phyloP scores from a whole-genome alignment of 2,329 filamentous ascomycete species.

The Ciborinia camelliae region DNA sequence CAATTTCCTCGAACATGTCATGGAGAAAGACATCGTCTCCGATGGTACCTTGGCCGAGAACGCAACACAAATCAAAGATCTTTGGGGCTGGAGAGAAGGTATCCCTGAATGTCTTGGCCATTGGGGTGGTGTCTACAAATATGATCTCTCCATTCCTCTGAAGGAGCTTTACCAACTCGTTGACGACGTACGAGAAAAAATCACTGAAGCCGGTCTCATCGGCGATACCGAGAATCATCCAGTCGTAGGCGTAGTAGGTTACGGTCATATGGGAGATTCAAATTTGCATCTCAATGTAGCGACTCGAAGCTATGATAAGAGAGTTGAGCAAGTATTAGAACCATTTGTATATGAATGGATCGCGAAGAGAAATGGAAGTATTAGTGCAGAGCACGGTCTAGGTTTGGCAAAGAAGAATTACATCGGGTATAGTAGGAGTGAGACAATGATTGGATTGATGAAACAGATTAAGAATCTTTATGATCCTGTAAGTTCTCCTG shows the following conservation, averaged over 20 bases:
- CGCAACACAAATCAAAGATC: conserved; percentile 77
- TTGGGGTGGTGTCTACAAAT: conserved; percentile 96
- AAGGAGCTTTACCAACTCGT: conserved; percentile 84
- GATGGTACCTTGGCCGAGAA: conserved; percentile 93
- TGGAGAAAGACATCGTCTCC: conserved; percentile 78
- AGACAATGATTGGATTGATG: conserved; percentile 87
- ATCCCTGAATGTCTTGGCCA: conserved; percentile 87
- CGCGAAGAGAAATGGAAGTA: conserved; percentile 78
- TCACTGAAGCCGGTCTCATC: conserved; percentile 71
- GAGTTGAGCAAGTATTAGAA: conserved; percentile 82
- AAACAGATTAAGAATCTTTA: conserved; percentile 91
- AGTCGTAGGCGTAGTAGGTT: conserved; percentile 87
- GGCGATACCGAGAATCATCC: conserved; percentile 72
- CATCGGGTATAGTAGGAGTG: conserved; percentile 86
- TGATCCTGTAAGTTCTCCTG: conserved; percentile 70
- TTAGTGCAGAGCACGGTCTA: conserved; percentile 93
- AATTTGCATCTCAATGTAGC: conserved; percentile 93
- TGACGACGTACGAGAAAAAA: conserved; percentile 72
- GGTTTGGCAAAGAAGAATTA: conserved; percentile 95
- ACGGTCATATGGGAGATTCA: conserved; percentile 96
- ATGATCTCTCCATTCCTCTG: conserved; percentile 93
- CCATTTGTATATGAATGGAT: conserved; percentile 99
- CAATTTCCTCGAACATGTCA: conserved; percentile 84
- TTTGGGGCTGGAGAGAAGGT: conserved; percentile 93
- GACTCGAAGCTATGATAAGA: conserved; percentile 77